Evolutionary conservation across 75 land plant species (phyloP).

Genomic region (Sequoiadendron giganteum): DNA sequence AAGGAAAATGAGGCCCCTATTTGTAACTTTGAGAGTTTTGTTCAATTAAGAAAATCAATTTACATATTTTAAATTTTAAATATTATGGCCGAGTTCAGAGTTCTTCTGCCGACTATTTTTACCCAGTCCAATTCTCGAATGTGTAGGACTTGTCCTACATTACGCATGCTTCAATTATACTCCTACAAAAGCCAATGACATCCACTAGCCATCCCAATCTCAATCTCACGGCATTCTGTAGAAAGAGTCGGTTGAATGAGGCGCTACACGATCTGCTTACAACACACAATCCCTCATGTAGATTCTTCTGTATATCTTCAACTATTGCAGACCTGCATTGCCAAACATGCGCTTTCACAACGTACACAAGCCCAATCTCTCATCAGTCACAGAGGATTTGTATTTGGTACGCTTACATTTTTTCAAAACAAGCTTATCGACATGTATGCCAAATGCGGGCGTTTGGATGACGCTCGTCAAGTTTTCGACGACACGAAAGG

Average conservation of each 20-base stretch:
- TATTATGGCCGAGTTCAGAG: too few relatives aligned
- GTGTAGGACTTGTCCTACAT: background rate
- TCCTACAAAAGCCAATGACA: background rate
- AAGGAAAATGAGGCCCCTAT: too few relatives aligned
- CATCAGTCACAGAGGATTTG: background rate
- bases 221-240: background rate
- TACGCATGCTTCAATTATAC: background rate
- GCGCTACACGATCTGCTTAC: background rate
- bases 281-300: background rate
- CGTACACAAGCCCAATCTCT: constrained; percentile 3
- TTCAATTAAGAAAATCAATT: too few relatives aligned
- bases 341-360: background rate
- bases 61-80: too few relatives aligned
- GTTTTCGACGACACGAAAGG: constrained; percentile 6
- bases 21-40: too few relatives aligned
- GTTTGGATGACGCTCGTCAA: constrained; percentile 6
- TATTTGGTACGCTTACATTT: background rate
- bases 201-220: background rate
- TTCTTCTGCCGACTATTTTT: too few relatives aligned
- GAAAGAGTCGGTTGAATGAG: background rate
- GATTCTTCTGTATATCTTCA: background rate
- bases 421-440: background rate
- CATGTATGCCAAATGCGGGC: constrained; percentile 24
- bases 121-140: too few relatives aligned
- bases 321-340: background rate